Conservation (phyloP, 2,329 filamentous ascomycete genomes). For the Venturia pyrina region DNA sequence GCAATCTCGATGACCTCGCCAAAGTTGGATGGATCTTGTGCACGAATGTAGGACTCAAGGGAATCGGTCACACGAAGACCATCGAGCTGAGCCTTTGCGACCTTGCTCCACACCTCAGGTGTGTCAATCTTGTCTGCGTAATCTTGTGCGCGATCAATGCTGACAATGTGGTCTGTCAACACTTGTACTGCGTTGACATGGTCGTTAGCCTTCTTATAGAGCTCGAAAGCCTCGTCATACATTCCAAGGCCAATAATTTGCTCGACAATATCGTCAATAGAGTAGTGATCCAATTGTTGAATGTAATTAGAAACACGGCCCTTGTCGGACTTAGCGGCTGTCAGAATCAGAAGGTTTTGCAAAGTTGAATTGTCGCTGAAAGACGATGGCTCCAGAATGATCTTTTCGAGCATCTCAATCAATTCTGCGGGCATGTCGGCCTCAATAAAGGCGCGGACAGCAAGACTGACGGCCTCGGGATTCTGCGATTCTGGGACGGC, state of each 20-base stretch:
- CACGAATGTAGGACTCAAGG: conserved; percentile 96
- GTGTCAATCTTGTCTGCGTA: conserved; percentile 92
- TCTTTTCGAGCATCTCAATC: conserved; percentile 97
- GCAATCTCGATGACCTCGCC: conserved; percentile 92
- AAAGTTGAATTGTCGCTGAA: conserved; percentile 97
- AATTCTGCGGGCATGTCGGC: conserved; percentile 83
- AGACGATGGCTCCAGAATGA: conserved; percentile 95
- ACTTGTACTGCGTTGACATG: conserved; percentile 81
- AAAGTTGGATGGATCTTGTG: conserved; percentile 86
- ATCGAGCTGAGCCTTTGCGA: conserved; percentile 95
- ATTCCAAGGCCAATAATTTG: conserved; percentile 92
- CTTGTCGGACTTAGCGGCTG: conserved; percentile 94
- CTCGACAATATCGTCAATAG: conserved; percentile 81
- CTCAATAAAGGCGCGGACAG: conserved; percentile 84
- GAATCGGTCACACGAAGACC: conserved; percentile 85
- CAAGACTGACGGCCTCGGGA: conserved; percentile 87
- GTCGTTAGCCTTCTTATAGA: conserved; percentile 95
- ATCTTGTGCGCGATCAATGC: conserved; percentile 91
- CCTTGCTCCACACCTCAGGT: conserved; percentile 95
- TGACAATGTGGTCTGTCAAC: conserved; percentile 91
- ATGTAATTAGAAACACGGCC: conserved; percentile 93
- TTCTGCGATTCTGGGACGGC: conserved; percentile 85
- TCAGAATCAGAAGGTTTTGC: conserved; percentile 93
- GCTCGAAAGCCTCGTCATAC: conserved; percentile 89
- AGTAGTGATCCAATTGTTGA: conserved; percentile 79